Evolutionary conservation across 1,284 basidiomycete species (phyloP), one percentile per base, ranked within the genome.

Genomic region (Puccinia novopanici): DNA sequence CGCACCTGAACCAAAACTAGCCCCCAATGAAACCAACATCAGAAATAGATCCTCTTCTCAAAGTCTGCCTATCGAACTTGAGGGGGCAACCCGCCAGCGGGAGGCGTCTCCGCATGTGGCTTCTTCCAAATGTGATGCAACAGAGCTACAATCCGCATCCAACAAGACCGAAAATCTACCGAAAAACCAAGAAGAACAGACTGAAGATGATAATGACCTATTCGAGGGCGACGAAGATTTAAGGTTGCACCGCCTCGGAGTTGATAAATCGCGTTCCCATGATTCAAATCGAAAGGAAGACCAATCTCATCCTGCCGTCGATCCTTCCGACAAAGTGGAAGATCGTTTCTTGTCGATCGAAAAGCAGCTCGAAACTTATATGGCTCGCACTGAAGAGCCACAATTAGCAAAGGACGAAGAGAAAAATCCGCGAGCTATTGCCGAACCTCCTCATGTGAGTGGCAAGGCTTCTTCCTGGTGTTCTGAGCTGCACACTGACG

Each of bases 151-250:
- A 59, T 27, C 54, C 50, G 50, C 22, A 42, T 55, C 37, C 27
- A 54, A 67, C 40, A 13, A 1, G 48, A 37, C 50, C 24, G 68
- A 54, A 9, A 50, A 30, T 34, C 9, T 19, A 52, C 45, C 45
- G 50, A 65, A 48, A 50, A 42, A 70, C 8, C 27, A 42, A 57
- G 61, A 65, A 54, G 52, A 55, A 24, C 48, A 71, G 45, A 34
- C 59, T 37, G 65, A 72, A 61, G 77, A 79, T 79, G 77, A 79
- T 45, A 79, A 71, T 61, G 77, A 79, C 42, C 57, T 79, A n/a
- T 79, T 79, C 37, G 77, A 79, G 67, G 77, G 55, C 45, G 77
- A 79, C 40, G 24, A 72, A 45, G 77, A 79, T 79, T n/a, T 71
- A 27, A 50, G 57, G 17, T 45, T 79, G 10, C 77, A 71, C 30